Percentiles rank a stretch among this genome's conserved stretches.
These are phyloP conservation scores for Lasiodiplodia citricola DNA, from an alignment of 2,329 filamentous ascomycete species.

Conservation along the genomic window DNA sequence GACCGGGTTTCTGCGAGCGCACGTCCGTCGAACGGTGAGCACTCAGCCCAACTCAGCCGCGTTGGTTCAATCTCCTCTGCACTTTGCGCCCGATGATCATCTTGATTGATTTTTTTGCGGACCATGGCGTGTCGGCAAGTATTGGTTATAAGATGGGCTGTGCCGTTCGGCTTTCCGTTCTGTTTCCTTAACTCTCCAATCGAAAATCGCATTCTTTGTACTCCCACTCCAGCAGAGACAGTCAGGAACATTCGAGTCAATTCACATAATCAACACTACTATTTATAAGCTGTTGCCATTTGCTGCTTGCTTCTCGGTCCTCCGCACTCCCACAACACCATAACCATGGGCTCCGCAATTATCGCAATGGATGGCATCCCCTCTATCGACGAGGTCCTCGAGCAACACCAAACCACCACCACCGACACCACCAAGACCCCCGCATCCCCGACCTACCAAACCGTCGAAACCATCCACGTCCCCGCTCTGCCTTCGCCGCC, in stretches of 20 bases:
- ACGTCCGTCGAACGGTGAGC: constrained; percentile 1
- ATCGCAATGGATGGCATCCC: constrained; percentile 19
- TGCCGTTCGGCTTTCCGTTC: not conserved
- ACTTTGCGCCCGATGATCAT: constrained; percentile 12
- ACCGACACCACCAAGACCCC: not conserved
- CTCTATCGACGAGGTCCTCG: constrained; percentile 21
- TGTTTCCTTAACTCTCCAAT: not conserved
- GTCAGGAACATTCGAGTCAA: not conserved
- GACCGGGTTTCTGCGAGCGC: constrained; percentile 6
- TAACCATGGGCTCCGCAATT: not conserved
- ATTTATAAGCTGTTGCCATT: not conserved
- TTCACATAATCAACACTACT: not conserved
- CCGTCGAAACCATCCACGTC: constrained; percentile 10
- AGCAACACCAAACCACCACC: not conserved
- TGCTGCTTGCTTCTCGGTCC: not conserved
- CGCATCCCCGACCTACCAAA: constrained; percentile 1
- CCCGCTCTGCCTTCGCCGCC: constrained; percentile 1
- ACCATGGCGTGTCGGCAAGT: not conserved
- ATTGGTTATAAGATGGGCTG: not conserved
- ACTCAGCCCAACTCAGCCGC: constrained; percentile 22
- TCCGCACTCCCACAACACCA: not conserved
- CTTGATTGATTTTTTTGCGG: not conserved
- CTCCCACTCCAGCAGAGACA: not conserved
- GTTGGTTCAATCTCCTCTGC: constrained; percentile 5
- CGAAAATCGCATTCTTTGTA: not conserved